Evolutionary conservation across 441 rosid genomes (phyloP).

Genomic region (Brassica balearica): DNA sequence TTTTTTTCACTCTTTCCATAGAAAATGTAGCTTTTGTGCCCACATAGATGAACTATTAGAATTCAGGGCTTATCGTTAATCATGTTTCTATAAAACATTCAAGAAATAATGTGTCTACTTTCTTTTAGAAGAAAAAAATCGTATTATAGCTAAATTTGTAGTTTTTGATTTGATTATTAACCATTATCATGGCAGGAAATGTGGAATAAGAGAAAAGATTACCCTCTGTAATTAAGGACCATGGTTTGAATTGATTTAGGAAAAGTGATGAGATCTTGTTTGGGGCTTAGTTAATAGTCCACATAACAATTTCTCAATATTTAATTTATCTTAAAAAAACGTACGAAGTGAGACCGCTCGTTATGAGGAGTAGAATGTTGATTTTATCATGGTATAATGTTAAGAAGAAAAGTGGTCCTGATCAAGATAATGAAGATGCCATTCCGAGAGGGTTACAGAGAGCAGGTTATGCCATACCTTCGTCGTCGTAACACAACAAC

Average conservation of each 20-base stretch:
- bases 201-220: too few species aligned
- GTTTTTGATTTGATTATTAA: too few species aligned
- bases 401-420: background rate
- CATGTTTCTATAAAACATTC: conserved; percentile 27
- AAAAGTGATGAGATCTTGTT: background rate
- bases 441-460: background rate
- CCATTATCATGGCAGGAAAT: too few species aligned
- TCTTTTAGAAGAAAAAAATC: background rate
- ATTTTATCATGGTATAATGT: too few species aligned
- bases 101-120: conserved; percentile 22
- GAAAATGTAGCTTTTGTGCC: conserved; percentile 33
- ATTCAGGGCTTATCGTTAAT: conserved; percentile 27
- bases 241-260: too few species aligned
- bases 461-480: background rate
- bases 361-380: conserved; percentile 7
- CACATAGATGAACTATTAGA: conserved; percentile 26
- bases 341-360: conserved; percentile 23
- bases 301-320: too few species aligned
- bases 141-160: too few species aligned
- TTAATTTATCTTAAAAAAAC: too few species aligned
- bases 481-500: background rate
- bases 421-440: background rate
- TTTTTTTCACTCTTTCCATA: conserved; percentile 1
- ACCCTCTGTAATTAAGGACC: too few species aligned
- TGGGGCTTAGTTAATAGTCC: background rate